phyloP scores from a whole-genome alignment of 78 protist species.

The Dictyostelium citrinum region DNA sequence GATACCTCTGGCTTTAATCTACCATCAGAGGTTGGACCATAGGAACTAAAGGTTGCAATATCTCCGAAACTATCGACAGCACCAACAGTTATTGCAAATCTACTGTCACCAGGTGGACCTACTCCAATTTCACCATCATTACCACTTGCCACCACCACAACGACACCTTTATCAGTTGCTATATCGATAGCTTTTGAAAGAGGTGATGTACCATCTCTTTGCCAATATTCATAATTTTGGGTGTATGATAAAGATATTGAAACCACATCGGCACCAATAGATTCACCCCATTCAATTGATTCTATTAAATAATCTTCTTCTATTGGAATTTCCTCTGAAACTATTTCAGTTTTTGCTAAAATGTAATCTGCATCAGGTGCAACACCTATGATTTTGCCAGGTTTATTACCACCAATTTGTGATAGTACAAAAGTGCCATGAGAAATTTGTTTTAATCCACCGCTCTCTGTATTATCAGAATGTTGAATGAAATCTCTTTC shows the following conservation, averaged over 20 bases:
- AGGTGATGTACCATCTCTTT: constrained; percentile 53
- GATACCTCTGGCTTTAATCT: constrained; percentile 72
- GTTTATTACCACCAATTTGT: constrained; percentile 27
- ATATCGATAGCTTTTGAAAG: constrained; percentile 39
- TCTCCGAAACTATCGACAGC: constrained; percentile 37
- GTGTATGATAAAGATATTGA: constrained; percentile 48
- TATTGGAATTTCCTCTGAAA: constrained; percentile 16
- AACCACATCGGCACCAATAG: constrained; percentile 31
- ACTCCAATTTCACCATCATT: constrained; percentile 59
- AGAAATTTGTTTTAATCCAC: not conserved
- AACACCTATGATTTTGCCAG: constrained; percentile 71
- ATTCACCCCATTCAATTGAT: constrained; percentile 75
- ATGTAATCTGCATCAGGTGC: constrained; percentile 37
- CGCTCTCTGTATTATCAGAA: constrained; percentile 1
- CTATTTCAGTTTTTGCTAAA: constrained; percentile 72
- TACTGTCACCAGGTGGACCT: constrained; percentile 52
- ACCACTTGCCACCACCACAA: constrained; percentile 64
- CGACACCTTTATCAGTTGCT: constrained; percentile 42
- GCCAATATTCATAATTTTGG: constrained; percentile 50
- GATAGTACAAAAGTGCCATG: constrained; percentile 67
- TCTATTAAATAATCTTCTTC: constrained; percentile 72
- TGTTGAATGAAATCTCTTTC: constrained; percentile 52
- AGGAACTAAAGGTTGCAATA: constrained; percentile 32
- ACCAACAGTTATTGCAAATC: constrained; percentile 31
- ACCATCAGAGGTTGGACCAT: constrained; percentile 81